Evolutionary conservation across 805 yeast species (phyloP).

Genomic region (Zygoascus ofunaensis): DNA sequence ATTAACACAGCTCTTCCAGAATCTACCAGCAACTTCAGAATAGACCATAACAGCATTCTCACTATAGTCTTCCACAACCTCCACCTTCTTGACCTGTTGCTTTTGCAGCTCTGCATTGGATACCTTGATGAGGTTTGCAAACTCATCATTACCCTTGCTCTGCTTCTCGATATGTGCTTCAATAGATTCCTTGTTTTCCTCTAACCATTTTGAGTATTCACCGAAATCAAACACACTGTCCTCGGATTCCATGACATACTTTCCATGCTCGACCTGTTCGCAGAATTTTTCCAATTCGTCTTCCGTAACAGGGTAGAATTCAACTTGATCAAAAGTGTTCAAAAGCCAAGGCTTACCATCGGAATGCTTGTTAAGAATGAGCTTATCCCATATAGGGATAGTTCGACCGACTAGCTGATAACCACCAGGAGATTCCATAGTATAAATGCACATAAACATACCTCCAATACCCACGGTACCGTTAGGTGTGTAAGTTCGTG

Average conservation of each 20-base stretch:
- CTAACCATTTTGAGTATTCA: constrained; percentile 70
- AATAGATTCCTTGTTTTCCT: constrained; percentile 63
- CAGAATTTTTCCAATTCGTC: constrained; percentile 63
- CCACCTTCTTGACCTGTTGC: constrained; percentile 37
- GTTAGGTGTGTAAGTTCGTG: constrained; percentile 90
- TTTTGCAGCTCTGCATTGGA: constrained; percentile 66
- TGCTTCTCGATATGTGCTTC: constrained; percentile 54
- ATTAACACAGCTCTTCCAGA: constrained; percentile 79
- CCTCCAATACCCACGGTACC: constrained; percentile 99
- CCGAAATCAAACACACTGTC: constrained; percentile 78
- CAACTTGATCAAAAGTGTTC: constrained; percentile 87
- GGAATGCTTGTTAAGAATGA: constrained; percentile 60
- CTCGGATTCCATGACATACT: constrained; percentile 61
- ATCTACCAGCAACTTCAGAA: constrained; percentile 94
- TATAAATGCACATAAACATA: constrained; percentile 96
- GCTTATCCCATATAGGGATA: constrained; percentile 95
- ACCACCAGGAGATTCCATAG: constrained; percentile 98
- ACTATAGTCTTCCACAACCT: constrained; percentile 48
- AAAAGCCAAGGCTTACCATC: constrained; percentile 75
- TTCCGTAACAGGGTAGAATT: constrained; percentile 86
- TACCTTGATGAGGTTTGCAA: constrained; percentile 71
- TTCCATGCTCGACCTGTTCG: constrained; percentile 73
- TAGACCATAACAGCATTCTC: constrained; percentile 79
- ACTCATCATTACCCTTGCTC: constrained; percentile 79
- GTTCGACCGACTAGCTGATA: constrained; percentile 95